Evolutionary conservation across 106 monocot genomes (phyloP), one percentile per base, ranked within the genome.

Genomic region (Dendrobium nobile): DNA sequence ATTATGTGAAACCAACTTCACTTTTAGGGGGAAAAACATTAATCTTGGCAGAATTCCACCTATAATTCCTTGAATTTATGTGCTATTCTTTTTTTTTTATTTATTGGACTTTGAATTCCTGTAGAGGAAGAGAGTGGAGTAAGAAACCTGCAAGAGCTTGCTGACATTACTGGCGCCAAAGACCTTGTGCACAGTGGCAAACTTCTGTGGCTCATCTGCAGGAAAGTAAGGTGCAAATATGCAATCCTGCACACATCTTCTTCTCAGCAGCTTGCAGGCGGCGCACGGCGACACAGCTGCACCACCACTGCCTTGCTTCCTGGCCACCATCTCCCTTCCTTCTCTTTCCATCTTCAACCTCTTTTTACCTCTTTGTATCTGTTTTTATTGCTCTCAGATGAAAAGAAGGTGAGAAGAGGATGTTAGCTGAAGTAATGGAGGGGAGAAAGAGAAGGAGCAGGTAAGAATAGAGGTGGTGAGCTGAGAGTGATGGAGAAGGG

Each of bases 81-180:
- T 11, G 10, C 10, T 13, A 51, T 51, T 51, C 51, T 51, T 51
- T 51, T 51, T 51, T 51, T 51, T 51, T 51, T 51, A 51, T n/a
- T n/a, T 48, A 51, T 51, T 51, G 15, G 51, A 51, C 13, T 51
- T 51, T 51, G 51, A 51, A 51, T 51, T 51, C 15, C 51, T 51
- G 51, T 51, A 51, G 51, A 15, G 51, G 51, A 51, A 13, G 51
- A 51, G 51, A 16, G 15, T 51, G 13, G 13, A 51, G 51, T 15
- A 51, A 51, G 51, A 15, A 13, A 90, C 92, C 92, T 92, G 92
- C 42, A 92, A 64, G 84, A 93, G 89, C 84, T 93, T 93, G 91
- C 89, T 84, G 58, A 91, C 89, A 73, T 93, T 93, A 84, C 93
- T 93, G 1, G 93, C 93, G 10, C 93, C 93, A 42, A 93, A 93